Conservation (phyloP, 1,139 yeast genomes). For the Suhomyces yuchorum region DNA sequence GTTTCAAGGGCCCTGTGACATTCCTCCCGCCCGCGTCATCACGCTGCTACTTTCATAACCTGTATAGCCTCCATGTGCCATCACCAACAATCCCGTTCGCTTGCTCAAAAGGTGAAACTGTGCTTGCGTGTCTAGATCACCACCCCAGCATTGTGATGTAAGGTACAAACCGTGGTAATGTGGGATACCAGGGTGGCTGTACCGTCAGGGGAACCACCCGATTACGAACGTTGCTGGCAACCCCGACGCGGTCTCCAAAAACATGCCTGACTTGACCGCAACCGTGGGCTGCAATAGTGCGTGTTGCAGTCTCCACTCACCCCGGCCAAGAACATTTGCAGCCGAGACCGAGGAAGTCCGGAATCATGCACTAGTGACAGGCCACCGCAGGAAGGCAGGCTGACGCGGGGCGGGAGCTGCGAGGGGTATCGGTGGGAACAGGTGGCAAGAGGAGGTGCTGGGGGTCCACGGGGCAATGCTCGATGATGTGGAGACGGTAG, state of each 20-base stretch:
- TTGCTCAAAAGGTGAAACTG: slow-evolving; percentile 6
- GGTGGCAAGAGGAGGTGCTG: too few relatives aligned
- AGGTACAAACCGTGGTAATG: slow-evolving; percentile 4
- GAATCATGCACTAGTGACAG: neutral
- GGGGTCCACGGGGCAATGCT: neutral
- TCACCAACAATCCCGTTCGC: neutral
- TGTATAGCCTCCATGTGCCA: slow-evolving; percentile 12
- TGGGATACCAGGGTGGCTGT: slow-evolving; percentile 9
- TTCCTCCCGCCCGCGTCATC: neutral
- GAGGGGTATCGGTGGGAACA: neutral
- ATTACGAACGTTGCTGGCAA: slow-evolving; percentile 7
- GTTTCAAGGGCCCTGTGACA: neutral
- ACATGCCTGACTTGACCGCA: neutral
- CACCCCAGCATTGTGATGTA: neutral
- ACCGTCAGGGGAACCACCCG: neutral
- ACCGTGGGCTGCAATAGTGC: neutral
- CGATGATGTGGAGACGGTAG: neutral
- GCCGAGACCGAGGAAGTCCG: neutral
- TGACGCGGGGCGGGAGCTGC: too few relatives aligned
- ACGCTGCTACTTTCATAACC: slow-evolving; percentile 6
- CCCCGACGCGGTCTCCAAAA: neutral
- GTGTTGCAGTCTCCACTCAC: neutral
- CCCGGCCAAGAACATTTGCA: neutral
- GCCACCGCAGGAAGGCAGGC: neutral
- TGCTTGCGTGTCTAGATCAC: slow-evolving; percentile 7